Base-by-base conservation (phyloP, 169 alveolate genomes). In the Plasmodium fragile region DNA sequence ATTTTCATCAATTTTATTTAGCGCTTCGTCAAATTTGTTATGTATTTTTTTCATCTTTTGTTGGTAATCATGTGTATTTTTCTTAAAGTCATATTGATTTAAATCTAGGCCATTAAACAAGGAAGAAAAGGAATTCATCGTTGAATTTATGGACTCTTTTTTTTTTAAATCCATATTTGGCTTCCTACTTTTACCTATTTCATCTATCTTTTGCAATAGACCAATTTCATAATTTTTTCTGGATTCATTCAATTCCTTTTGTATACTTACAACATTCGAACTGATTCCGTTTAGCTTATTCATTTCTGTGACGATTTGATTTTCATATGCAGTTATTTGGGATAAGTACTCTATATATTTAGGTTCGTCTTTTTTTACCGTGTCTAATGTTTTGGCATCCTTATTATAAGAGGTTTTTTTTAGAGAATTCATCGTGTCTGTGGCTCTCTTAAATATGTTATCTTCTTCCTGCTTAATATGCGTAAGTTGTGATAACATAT, bases 191-290 rank as follows among this genome's bases (percentile, higher is more conserved):
- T 72, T 32, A 16, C 85, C 41, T 34, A 30, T 41, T 34, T 85
- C 80, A 36, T 75, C 43, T 32, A 85, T 55, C 45, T 75, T 52
- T 53, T 73, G 39, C 8, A 85, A 4, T 36, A 85, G 28, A 53
- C 85, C 93, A 39, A 69, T 34, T 75, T 85, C 93, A 11, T 73
- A 85, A 49, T 25, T 49, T 45, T 32, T 85, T 73, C 65, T 85
- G 8, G 59, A 22, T 43, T 32, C 65, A 3, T 53, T 34, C 18
- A 85, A 30, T 32, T 52, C 83, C 22, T 5, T 52, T 73, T 53
- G 72, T 75, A 85, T 85, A 4, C 16, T 85, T 18, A 11, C 16
- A 7, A 85, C 36, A 30, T 28, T 10, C 30, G 70, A 25, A 30
- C 43, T 30, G 30, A 73, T 10, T 0, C 16, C 32, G 18, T 52